Evolutionary conservation across 306 rosid species (phyloP).

Genomic region (Ammopiptanthus mongolicus): DNA sequence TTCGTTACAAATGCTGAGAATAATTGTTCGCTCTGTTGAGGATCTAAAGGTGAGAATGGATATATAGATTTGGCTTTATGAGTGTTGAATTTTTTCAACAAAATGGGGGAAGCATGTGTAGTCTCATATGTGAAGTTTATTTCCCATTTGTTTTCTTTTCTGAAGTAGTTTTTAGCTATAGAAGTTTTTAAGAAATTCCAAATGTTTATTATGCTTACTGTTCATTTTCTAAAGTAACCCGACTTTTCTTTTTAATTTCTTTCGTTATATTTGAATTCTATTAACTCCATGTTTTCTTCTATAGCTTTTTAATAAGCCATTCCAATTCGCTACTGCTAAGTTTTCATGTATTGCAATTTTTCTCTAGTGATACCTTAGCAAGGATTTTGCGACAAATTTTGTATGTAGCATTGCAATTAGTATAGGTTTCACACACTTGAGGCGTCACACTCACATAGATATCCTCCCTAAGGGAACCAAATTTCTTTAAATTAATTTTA

Average conservation of each 20-base stretch:
- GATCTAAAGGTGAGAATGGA: constrained; percentile 22
- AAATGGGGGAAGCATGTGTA: background rate
- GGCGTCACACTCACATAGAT: background rate
- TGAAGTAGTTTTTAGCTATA: background rate
- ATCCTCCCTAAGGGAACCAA: no score
- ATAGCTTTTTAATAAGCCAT: background rate
- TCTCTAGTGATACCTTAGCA: no score
- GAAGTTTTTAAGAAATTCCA: background rate
- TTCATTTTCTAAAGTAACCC: background rate
- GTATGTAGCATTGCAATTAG: background rate
- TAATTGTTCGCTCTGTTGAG: constrained; percentile 1
- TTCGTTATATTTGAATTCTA: background rate
- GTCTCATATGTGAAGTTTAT: background rate
- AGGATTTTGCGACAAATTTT: background rate
- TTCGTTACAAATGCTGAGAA: constrained; percentile 18
- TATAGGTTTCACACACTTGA: background rate
- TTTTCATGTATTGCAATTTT: background rate
- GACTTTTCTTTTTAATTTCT: background rate
- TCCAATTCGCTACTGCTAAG: background rate
- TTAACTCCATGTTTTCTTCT: background rate
- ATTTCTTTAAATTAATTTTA: no score
- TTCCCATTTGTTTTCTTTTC: background rate
- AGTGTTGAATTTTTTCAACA: background rate
- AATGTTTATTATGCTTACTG: background rate
- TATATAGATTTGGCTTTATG: background rate